phyloP scores from a whole-genome alignment of 306 rosid genomes.

The Ziziphus jujuba region DNA sequence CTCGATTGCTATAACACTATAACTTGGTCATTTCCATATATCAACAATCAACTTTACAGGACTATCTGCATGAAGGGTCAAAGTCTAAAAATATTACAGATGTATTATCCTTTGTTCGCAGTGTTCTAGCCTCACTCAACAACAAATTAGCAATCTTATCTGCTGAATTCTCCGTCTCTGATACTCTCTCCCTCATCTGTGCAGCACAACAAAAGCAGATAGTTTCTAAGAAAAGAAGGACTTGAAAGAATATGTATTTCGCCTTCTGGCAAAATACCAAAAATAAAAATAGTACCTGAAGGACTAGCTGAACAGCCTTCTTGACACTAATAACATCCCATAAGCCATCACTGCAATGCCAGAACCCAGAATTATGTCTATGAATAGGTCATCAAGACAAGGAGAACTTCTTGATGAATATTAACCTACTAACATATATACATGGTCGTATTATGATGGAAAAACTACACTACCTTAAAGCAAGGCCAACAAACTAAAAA shows the following conservation, averaged over 20 bases:
- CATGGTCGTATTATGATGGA: too few species aligned
- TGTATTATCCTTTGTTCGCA: conserved; percentile 96
- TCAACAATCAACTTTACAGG: conserved; percentile 84
- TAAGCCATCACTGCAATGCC: conserved; percentile 78
- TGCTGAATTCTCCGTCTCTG: conserved; percentile 53
- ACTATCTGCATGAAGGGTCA: conserved; percentile 47
- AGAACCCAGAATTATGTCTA: conserved; percentile 22
- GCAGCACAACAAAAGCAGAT: conserved; percentile 11
- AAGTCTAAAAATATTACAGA: conserved; percentile 91
- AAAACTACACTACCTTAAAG: neutral
- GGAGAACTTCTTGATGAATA: too few species aligned
- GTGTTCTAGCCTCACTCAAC: conserved; percentile 87
- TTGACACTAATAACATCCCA: conserved; percentile 84
- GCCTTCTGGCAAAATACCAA: too few species aligned
- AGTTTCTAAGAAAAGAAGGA: conserved; percentile 8
- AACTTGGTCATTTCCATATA: conserved; percentile 41
- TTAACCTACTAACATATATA: too few species aligned
- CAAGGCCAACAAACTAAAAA: neutral
- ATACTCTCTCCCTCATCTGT: conserved; percentile 61
- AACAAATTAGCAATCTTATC: conserved; percentile 77
- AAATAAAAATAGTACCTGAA: conserved; percentile 52
- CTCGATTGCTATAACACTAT: conserved; percentile 35
- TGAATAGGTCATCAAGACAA: neutral
- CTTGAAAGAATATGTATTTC: neutral
- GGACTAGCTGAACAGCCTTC: conserved; percentile 79